Base-by-base conservation (phyloP, 2,329 filamentous ascomycete species). In the Sporothrix sp. region DNA sequence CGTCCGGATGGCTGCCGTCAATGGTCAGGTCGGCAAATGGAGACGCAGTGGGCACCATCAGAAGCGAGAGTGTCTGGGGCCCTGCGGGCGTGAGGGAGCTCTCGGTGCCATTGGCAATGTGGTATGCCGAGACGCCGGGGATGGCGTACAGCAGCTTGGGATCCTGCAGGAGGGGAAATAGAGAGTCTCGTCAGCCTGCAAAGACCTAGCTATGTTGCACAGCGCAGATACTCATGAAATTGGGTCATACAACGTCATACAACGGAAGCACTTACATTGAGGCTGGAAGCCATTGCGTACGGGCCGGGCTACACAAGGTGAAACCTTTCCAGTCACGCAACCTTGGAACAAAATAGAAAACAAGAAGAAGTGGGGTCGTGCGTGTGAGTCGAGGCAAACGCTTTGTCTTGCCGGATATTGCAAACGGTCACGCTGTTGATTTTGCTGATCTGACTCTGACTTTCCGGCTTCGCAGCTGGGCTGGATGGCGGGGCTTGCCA, bases 11-110 rank as follows among this genome's bases (percentile, higher is more conserved):
- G 39, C 30, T 50, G 40, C 75, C 73, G 50, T 79, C 74, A 39
- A 79, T 71, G 51, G 71, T 61, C 9, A 68, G 62, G 52, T 79
- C 76, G 43, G 76, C 73, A 60, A 80, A 86, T 21, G 84, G 78
- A 27, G 87, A 87, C 14, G 84, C 85, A 3, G 91, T 96, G 7
- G 91, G 91, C 16, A 97, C 91, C 91, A 97, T 97, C 60, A 97
- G 71, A 51, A 97, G 75, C 20, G 91, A 95, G 49, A 98, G 75
- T 0, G 90, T 96, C 70, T 96, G 89, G 16, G 89, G 84, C 2
- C 90, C 89, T 2, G 85, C 84, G 1, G 85, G 82, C 13, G 88
- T 97, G 61, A 98, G 81, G 13, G 80, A 77, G 51, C 84, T 73
- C 68, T 97, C 90, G 59, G 84, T 78, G 66, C 93, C 91, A 76